These are phyloP conservation scores for Coemansia sp. DNA, from an alignment of 192 early-diverging fungal species.

Conservation along the genomic window DNA sequence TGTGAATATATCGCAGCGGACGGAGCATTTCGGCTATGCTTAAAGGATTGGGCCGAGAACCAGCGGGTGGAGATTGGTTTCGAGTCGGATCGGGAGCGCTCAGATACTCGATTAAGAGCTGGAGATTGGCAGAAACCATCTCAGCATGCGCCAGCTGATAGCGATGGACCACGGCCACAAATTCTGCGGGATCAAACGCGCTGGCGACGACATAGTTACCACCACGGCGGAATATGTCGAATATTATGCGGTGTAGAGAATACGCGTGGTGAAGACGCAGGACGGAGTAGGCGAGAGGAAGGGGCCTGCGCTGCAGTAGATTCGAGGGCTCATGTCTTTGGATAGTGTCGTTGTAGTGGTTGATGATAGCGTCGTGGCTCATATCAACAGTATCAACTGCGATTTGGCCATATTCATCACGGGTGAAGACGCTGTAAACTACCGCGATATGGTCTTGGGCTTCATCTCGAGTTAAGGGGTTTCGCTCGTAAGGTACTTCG, in stretches of 20 bases:
- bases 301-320: conserved; percentile 4
- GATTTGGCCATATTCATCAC: not conserved
- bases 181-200: conserved; percentile 25
- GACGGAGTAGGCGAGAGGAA: conserved; percentile 28
- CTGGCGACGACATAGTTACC: conserved; percentile 34
- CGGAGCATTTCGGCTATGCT: conserved; percentile 18
- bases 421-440: conserved; percentile 18
- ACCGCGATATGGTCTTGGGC: conserved; percentile 27
- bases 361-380: conserved; percentile 26
- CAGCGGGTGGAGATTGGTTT: not conserved
- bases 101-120: conserved; percentile 18
- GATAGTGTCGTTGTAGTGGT: conserved; percentile 12
- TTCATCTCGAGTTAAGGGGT: conserved; percentile 10
- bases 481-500: conserved; percentile 5
- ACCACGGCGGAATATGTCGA: conserved; percentile 43
- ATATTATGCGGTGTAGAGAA: conserved; percentile 27
- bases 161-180: conserved; percentile 10
- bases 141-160: conserved; percentile 33
- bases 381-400: not conserved
- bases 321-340: not conserved
- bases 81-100: not conserved
- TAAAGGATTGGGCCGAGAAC: not conserved
- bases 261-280: conserved; percentile 43
- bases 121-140: conserved; percentile 29
- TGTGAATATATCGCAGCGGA: conserved; percentile 35